Conservation (phyloP, 768 basidiomycete species). For the Boletus huronensis region DNA sequence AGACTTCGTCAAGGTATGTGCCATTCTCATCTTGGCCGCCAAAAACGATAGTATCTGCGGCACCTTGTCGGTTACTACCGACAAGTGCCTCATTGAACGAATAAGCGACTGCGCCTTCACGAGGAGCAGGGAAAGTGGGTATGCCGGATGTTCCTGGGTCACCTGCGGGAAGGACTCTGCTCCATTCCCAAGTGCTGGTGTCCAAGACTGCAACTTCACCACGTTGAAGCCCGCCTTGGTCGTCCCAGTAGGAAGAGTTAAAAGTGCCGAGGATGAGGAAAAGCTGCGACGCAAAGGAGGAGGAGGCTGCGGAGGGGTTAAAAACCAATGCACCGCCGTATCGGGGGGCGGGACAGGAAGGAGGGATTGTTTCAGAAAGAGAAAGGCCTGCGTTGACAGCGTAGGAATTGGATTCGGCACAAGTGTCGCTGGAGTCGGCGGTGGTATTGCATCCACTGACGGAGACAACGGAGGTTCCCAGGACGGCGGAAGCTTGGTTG, state of each 20-base stretch:
- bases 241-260: slow-evolving; percentile 63
- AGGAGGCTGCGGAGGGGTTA: slow-evolving; percentile 45
- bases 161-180: slow-evolving; percentile 68
- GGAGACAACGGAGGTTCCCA: slow-evolving; percentile 50
- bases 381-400: slow-evolving; percentile 38
- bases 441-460: slow-evolving; percentile 60
- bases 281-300: slow-evolving; percentile 59
- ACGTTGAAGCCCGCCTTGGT: slow-evolving; percentile 51
- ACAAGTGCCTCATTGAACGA: slow-evolving; percentile 54
- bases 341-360: slow-evolving; percentile 63
- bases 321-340: slow-evolving; percentile 55
- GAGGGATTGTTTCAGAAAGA: slow-evolving; percentile 36
- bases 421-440: slow-evolving; percentile 39
- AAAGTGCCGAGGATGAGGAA: slow-evolving; percentile 69
- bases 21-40: slow-evolving; percentile 70
- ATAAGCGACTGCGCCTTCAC: slow-evolving; percentile 66
- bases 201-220: slow-evolving; percentile 78
- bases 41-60: slow-evolving; percentile 73
- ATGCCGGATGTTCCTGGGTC: slow-evolving; percentile 52
- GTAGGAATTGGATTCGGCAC: slow-evolving; percentile 58
- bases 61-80: slow-evolving; percentile 44
- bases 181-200: slow-evolving; percentile 60
- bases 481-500: slow-evolving; percentile 56
- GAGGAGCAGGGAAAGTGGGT: slow-evolving; percentile 57
- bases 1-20: slow-evolving; percentile 67